A percentile compares a stretch with the other conserved stretches of the same genome.
These are phyloP conservation scores for sweet orange (Citrus sinensis) DNA, from an alignment of 345 rosid species.

Conservation along the genomic window DNA sequence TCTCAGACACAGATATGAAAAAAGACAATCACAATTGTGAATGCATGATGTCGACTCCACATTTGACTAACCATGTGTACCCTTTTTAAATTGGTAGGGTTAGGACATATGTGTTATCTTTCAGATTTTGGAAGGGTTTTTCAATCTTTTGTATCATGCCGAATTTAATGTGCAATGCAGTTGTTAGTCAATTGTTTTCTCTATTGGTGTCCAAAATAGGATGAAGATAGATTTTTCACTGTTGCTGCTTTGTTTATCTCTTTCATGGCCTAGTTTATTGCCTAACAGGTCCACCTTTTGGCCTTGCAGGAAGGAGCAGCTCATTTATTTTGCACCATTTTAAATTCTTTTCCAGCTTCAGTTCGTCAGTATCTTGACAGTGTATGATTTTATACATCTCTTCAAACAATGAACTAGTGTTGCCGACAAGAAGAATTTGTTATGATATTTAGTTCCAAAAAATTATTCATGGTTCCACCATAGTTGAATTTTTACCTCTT, in stretches of 20 bases:
- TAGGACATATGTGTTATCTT: not conserved
- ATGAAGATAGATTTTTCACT: not conserved
- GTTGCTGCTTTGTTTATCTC: not conserved
- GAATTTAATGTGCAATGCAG: not conserved
- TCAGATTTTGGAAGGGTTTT: not conserved
- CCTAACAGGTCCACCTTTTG: slow-evolving; percentile 5
- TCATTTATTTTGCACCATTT: slow-evolving; percentile 44
- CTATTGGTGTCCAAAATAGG: not conserved
- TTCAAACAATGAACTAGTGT: not conserved
- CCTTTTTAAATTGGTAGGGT: not conserved
- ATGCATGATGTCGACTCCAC: not conserved
- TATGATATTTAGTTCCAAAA: not conserved
- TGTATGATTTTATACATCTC: slow-evolving; percentile 34
- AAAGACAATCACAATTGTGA: not conserved
- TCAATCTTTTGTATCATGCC: not conserved
- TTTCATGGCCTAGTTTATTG: not conserved
- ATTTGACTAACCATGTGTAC: not conserved
- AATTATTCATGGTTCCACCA: not conserved
- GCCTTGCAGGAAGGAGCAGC: slow-evolving; percentile 63
- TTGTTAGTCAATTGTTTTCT: not conserved
- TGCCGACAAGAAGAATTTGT: not conserved
- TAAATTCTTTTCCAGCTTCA: slow-evolving; percentile 59
- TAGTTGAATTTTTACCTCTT: not conserved
- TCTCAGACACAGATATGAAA: not conserved
- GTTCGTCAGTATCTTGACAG: slow-evolving; percentile 55